Base-by-base conservation (phyloP, 176 grass and related monocot genomes). In the Melocanna baccifera region DNA sequence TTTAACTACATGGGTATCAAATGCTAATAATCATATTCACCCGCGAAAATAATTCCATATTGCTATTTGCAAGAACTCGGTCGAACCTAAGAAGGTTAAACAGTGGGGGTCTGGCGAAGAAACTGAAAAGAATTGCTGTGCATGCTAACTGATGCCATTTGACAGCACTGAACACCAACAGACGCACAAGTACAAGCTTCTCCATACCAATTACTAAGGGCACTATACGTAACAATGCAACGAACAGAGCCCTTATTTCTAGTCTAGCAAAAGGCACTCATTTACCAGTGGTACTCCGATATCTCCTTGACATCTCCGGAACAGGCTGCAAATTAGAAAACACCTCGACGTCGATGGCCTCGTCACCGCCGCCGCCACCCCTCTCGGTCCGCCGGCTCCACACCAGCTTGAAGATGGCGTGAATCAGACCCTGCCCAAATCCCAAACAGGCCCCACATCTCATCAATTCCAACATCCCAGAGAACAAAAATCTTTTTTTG, bases 391-490 rank as follows among this genome's bases (percentile, higher is more conserved):
- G 82, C 67, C 85, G 82, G 77, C 74, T 85, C 89, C 96, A 98
- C 76, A 95, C 91, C 48, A 93, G 67, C 87, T 98, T 98, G 83
- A 98, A 98, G 56, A 98, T 91, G 30, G 91, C 87, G 37, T 75
- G 85, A 78, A 98, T 83, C 62, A 98, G 91, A 39, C 93, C 86
- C 93, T 95, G 87, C 63, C 9, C 42, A 83, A 43, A 85, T 73
- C 69, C 32, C 47, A 45, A 77, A 3, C 15, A 79, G 14, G 39
- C 11, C 46, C 5, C 65, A n/a, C 4, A 25, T 12, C 61, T 7
- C 36, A 59, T 46, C 28, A 12, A 45, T 67, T 57, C 55, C 13
- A 77, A 9, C 25, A 28, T 3, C 68, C 25, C 57, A 62, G 59
- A 70, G 22, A 88, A 30, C 13, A 59, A 14, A 37, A 10, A n/a